Evolutionary conservation across 345 rosid genomes (phyloP), one percentile per base, ranked within the genome.

Genomic region (Gossypium sturtianum): DNA sequence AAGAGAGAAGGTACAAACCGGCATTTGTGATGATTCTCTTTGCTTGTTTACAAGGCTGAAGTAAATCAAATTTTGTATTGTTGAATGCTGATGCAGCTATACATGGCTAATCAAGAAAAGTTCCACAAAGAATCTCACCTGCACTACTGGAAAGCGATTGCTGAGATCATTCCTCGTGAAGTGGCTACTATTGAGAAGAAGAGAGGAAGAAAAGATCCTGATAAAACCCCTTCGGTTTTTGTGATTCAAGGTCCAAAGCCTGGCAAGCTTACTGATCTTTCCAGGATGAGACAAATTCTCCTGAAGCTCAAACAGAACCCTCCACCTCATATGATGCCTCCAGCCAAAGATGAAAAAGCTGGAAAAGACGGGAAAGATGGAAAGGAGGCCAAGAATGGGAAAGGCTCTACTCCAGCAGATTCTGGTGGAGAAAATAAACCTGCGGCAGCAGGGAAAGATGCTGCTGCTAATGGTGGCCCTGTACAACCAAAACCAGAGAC

Each of bases 91-190:
- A 19, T 79, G 75, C 86, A 95, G 99, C 78, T 93, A 17, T 80
- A 87, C 80, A 81, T 89, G 86, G 88, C 85, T 64, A 91, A 90
- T 84, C 97, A 90, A 83, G 99, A 93, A 84, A 91, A 88, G 84
- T 96, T 96, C 84, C 97, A 90, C 82, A 89, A 90, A 77, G 99
- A 93, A 81, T 98, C 90, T 10, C 89, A 91, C 80, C 69, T 82
- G 75, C 96, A 95, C 78, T 95, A 87, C 84, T 93, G 97, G 97
- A 95, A 91, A 82, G 97, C 98, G 52, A 93, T 95, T 34, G 92
- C 97, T 0, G 98, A 95, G 83, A 77, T 93, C 17, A 90, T 93
- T 76, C 99, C 98, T 12, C 87, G 91, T 9, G 99, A 96, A 82
- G 94, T 91, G 63, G 86, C 97, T 8, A 91, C 88, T 70, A 89